Conservation (phyloP, 1,284 basidiomycete species). For the Agaricales sp. region DNA sequence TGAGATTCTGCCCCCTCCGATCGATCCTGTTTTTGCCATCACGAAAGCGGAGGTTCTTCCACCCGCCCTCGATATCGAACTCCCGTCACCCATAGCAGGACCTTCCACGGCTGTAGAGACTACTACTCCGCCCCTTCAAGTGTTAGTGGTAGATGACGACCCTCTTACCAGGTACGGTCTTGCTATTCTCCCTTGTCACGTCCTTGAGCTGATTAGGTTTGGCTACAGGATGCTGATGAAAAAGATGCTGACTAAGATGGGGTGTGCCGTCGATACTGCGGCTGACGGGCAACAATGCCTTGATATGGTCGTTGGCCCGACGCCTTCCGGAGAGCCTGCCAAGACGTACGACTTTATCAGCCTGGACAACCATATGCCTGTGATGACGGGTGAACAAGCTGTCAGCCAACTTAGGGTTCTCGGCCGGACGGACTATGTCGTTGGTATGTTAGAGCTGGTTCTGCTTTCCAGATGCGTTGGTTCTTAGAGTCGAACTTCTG, state of each 20-base stretch:
- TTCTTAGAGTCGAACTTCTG: not conserved
- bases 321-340: conserved; percentile 5
- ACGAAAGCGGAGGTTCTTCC: no score
- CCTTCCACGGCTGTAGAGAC: conserved; percentile 5
- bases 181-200: not conserved
- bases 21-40: no score
- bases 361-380: conserved; percentile 19
- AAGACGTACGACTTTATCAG: conserved; percentile 15
- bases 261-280: conserved; percentile 34
- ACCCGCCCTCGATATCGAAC: not conserved
- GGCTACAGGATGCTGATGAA: not conserved
- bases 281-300: conserved; percentile 40
- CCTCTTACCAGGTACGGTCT: conserved; percentile 22
- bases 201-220: no score
- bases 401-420: conserved; percentile 15
- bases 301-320: conserved; percentile 26
- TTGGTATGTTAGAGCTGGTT: conserved; percentile 7
- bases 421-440: conserved; percentile 16
- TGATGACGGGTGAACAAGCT: conserved; percentile 20
- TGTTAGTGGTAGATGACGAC: conserved; percentile 25
- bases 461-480: not conserved
- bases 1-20: not conserved
- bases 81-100: not conserved
- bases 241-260: conserved; percentile 34
- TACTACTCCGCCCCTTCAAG: conserved; percentile 10